These are phyloP conservation scores for Sporothrix phasma DNA, from an alignment of 2,329 filamentous ascomycete species.

Conservation along the genomic window DNA sequence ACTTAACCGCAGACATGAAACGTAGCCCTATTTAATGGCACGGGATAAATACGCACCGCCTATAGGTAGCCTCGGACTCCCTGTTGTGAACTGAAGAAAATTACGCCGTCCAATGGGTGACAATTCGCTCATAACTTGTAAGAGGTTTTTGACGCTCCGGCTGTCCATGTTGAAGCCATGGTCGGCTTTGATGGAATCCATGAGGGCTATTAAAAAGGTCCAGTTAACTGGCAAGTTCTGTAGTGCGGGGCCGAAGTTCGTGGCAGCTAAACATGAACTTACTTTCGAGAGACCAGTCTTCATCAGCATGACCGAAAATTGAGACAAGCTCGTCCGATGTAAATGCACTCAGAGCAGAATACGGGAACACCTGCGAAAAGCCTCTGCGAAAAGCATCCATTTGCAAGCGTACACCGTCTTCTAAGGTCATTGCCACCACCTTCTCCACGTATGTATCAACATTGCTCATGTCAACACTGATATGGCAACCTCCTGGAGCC, in stretches of 20 bases:
- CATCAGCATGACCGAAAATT: slow-evolving; percentile 83
- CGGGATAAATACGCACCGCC: slow-evolving; percentile 58
- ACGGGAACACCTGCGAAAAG: slow-evolving; percentile 94
- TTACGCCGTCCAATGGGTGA: slow-evolving; percentile 66
- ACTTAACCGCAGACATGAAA: background rate
- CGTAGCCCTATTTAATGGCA: background rate
- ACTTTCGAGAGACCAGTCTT: slow-evolving; percentile 98
- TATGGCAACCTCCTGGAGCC: slow-evolving; percentile 61
- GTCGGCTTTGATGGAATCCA: slow-evolving; percentile 97
- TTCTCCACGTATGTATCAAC: slow-evolving; percentile 81
- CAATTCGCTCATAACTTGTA: slow-evolving; percentile 91
- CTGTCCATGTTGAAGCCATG: slow-evolving; percentile 99
- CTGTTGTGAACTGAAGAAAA: slow-evolving; percentile 95
- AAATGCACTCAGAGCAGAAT: slow-evolving; percentile 82
- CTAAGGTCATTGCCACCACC: slow-evolving; percentile 85
- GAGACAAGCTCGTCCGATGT: slow-evolving; percentile 92
- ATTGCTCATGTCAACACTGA: slow-evolving; percentile 76
- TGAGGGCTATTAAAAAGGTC: slow-evolving; percentile 52
- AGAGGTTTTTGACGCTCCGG: slow-evolving; percentile 82
- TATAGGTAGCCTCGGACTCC: slow-evolving; percentile 94
- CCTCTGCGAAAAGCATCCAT: slow-evolving; percentile 83
- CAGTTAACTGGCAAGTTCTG: background rate
- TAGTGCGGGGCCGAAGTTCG: background rate
- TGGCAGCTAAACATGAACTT: slow-evolving; percentile 33
- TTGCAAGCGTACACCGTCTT: slow-evolving; percentile 77